Evolutionary conservation across 2,329 filamentous ascomycete genomes (phyloP), one percentile per base, ranked within the genome.

Genomic region (Lasiodiplodia sp.): DNA sequence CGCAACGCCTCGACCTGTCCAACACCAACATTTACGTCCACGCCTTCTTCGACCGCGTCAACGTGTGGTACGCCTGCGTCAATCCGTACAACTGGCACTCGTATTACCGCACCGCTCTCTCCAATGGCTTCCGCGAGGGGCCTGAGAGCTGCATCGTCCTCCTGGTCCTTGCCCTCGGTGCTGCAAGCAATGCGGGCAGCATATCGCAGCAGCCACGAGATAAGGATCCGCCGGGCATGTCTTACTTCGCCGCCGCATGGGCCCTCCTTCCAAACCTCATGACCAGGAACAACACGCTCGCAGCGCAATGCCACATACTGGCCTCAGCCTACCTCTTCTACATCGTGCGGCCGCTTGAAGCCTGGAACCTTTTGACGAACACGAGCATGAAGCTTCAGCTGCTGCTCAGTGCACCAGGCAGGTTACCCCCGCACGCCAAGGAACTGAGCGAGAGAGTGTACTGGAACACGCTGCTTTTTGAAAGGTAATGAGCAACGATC

Each of bases 251-350:
- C 2, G 91, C 92, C 23, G 92, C 92, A 2, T 95, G 92, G 92
- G 87, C 87, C 10, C 82, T 95, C 52, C 83, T 96, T 18, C 92
- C 92, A 2, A 89, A 89, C 6, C 87, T 95, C 77, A 93, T 94
- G 89, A 93, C 91, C 5, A 86, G 90, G 60, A 95, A 93, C 75
- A 92, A 90, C 34, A 91, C 94, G 40, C 83, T 93, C 31, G 90
- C 92, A 6, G 90, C 92, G 0, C 92, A 96, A 76, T 95, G 92
- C 75, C 92, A 94, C 75, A 87, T 95, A 37, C 85, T 95, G 37
- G 91, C 92, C 2, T 91, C 92, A 11, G 92, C 92, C 18, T 96
- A 96, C 74, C 83, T 95, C 3, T 93, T 95, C 74, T 95, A 95
- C 74, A 83, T 95, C 12, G 92, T 95, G 11, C 87, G 92, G 14